Base-by-base conservation (phyloP, 805 yeast genomes). In the Lachancea cidri region DNA sequence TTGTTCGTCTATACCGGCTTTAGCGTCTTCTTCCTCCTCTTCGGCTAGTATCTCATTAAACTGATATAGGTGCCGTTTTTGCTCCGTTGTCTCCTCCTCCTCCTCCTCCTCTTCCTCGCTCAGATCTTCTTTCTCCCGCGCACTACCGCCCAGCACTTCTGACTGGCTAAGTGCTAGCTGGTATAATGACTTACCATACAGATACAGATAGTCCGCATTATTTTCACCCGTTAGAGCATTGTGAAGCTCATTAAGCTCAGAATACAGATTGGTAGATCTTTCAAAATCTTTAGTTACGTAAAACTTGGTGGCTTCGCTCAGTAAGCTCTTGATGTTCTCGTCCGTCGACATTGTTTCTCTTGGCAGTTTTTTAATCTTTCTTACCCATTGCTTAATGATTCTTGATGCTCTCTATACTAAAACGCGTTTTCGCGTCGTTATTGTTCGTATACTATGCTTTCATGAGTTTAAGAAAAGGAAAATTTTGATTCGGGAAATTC, bases 111-210 rank as follows among this genome's bases (percentile, higher is more conserved):
- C 63, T 4, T 54, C 59, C 4, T 43, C 54, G 7, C 38, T 63
- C 5, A 59, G 57, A 39, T 54, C 65, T 13, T 47, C 59, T 6
- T 53, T 64, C 46, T 14, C 50, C 48, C 14, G 50, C 46, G 14
- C 35, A 14, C 46, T 49, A 24, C 73, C 82, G 14, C 95, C 95
- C 45, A 89, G 72, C 3, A 89, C 82, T 33, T 83, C 89, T 2
- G 87, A 79, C 34, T 76, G 81, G 15, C 77, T 66, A 6, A 86
- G 83, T 0, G 89, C 97, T 29, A 77, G 74, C 47, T 81, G 83
- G 64, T 82, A 88, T 29, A 89, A 62, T 0, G 95, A 79, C 58
- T 80, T 79, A 2, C 96, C 96, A 49, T 88, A 88, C 31, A 83
- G 61, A 49, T 73, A 78, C 53, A 88, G 67, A 49, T 86, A 69